A percentile compares a stretch with the other conserved stretches of the same genome.
phyloP scores from a whole-genome alignment of 2,329 filamentous ascomycete species.

The Penicillium concentricum region DNA sequence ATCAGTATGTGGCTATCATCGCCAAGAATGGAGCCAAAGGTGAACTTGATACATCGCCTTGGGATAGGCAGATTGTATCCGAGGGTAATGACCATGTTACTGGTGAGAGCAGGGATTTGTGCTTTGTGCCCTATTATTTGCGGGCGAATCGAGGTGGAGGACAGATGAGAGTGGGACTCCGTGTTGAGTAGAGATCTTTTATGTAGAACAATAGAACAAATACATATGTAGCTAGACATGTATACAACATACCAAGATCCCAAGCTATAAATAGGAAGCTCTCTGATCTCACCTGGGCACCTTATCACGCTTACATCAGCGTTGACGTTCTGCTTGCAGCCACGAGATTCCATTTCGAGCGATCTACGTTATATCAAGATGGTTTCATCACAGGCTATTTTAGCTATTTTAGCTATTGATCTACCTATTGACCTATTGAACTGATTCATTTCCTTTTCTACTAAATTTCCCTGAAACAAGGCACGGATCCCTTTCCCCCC shows the following conservation, averaged over 20 bases:
- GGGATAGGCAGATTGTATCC: conserved; percentile 22
- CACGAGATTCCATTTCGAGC: conserved; percentile 22
- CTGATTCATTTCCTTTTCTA: conserved; percentile 9
- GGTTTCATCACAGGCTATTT: neutral
- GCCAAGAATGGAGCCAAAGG: conserved; percentile 16
- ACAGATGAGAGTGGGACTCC: conserved; percentile 46
- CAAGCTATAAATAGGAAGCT: neutral
- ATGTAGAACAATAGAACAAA: too few species aligned
- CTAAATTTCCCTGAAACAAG: conserved; percentile 33
- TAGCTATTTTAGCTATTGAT: neutral
- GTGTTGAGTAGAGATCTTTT: neutral
- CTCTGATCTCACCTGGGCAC: too few species aligned
- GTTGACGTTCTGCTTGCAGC: conserved; percentile 26
- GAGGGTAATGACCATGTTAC: conserved; percentile 15
- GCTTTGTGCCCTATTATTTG: conserved; percentile 57
- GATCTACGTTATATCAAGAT: neutral
- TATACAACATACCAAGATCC: too few species aligned
- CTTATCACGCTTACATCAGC: conserved; percentile 27
- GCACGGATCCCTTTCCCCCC: conserved; percentile 33
- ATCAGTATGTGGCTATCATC: conserved; percentile 15
- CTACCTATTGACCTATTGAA: neutral
- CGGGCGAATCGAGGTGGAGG: conserved; percentile 55
- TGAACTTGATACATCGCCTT: conserved; percentile 32
- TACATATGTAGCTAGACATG: too few species aligned
- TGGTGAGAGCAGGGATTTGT: conserved; percentile 34